Evolutionary conservation across 2,329 filamentous ascomycete species (phyloP), one percentile per base, ranked within the genome.

Genomic region (Aureobasidium sp.): DNA sequence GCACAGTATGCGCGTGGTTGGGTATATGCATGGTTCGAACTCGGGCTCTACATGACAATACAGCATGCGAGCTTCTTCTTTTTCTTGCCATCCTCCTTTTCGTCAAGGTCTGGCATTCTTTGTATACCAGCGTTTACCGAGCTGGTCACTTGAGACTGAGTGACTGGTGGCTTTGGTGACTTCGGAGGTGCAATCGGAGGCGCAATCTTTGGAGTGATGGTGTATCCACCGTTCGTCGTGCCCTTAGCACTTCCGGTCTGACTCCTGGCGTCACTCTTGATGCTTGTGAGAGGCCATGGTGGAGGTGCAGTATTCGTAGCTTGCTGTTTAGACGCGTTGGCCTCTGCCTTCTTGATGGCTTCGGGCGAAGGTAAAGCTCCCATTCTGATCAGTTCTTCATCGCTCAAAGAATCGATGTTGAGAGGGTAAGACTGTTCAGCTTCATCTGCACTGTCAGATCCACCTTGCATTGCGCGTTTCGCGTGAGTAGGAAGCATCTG

Each of bases 401-500:
- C 71, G 67, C 89, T 94, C 65, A 97, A 78, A 6, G 92, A 87
- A 20, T 89, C 86, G 76, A 97, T 94, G 64, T 96, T 87, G 65
- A 96, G 92, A 72, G 96, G 97, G 29, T 88, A 82, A 63, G 85
- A 90, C 3, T 91, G 91, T 66, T 90, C 89, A 66, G 90, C 91
- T 66, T 92, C 92, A 74, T 97, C 90, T 66, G 92, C 92, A 74
- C 97, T 90, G 75, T 95, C 91, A 92, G 91, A 97, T 73, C 93
- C 90, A 74, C 97, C 91, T 77, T 97, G 93, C 73, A 94, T 90
- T 74, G 97, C 82, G 62, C 90, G 84, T 70, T 88, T 91, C 14
- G 94, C 94, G 65, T 97, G 91, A 0, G 94, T 97, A 0, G 94
- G 94, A 12, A 99, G 84, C 59, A 99, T 86, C 72, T 99, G 94